A percentile compares a stretch with the other conserved stretches of the same genome.
These are phyloP conservation scores for Platanthera guangdongensis DNA, from an alignment of 106 monocot species.

Conservation along the genomic window DNA sequence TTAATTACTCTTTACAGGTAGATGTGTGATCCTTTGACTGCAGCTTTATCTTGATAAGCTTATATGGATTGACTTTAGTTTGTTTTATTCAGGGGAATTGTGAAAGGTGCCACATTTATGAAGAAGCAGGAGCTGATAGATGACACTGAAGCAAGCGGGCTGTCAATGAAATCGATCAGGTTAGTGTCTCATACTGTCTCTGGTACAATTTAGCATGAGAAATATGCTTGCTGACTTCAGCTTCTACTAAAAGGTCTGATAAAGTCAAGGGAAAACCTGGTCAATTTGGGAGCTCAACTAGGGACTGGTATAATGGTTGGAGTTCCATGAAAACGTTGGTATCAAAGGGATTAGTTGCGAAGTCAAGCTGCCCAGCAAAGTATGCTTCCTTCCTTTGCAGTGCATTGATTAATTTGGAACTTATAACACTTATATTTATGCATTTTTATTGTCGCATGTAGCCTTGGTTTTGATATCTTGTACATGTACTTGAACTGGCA, in stretches of 20 bases:
- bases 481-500: too few species aligned
- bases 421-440: background rate
- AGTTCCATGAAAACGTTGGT: constrained; percentile 88
- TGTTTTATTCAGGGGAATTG: constrained; percentile 29
- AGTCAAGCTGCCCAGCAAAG: constrained; percentile 86
- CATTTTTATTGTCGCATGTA: background rate
- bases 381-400: constrained; percentile 24
- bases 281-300: constrained; percentile 51
- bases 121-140: constrained; percentile 85
- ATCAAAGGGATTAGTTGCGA: constrained; percentile 77
- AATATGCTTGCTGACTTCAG: background rate
- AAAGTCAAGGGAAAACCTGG: constrained; percentile 67
- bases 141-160: constrained; percentile 91
- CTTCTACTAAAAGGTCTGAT: constrained; percentile 37
- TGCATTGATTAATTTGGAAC: background rate
- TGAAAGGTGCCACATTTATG: constrained; percentile 61
- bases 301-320: constrained; percentile 94
- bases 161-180: constrained; percentile 67
- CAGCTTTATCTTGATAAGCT: background rate
- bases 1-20: constrained; percentile 87
- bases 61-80: constrained; percentile 1
- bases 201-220: background rate
- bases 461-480: too few species aligned
- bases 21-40: background rate
- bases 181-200: constrained; percentile 14